These are phyloP conservation scores for Podila minutissima DNA, from an alignment of 192 early-diverging fungal species.

Conservation along the genomic window DNA sequence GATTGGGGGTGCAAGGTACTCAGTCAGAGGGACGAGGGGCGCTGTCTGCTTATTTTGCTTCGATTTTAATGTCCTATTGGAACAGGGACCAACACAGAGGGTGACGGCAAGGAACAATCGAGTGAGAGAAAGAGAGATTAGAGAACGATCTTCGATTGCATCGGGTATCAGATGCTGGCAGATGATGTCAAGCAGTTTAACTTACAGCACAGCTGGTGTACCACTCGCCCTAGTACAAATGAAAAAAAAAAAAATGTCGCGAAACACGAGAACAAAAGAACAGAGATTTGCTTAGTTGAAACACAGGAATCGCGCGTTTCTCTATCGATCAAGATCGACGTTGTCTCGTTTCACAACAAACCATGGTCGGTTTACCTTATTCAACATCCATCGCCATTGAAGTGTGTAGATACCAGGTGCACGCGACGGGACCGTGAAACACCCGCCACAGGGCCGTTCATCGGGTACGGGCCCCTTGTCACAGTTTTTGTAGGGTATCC, in stretches of 20 bases:
- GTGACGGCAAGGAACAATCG: not conserved
- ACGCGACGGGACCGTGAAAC: constrained; percentile 9
- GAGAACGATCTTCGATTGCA: not conserved
- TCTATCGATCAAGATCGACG: too few species aligned
- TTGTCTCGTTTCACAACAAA: too few species aligned
- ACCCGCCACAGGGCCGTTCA: constrained; percentile 24
- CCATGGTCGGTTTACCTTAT: not conserved
- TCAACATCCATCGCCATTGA: constrained; percentile 37
- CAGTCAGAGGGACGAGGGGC: not conserved
- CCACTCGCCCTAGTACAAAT: constrained; percentile 15
- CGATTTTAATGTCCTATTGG: constrained; percentile 22
- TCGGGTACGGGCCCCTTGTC: not conserved
- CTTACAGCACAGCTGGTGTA: constrained; percentile 44
- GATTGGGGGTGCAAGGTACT: too few species aligned
- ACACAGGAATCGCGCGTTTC: too few species aligned
- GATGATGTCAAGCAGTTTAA: not conserved
- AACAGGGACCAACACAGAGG: too few species aligned
- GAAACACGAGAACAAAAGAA: not conserved
- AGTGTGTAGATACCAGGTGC: constrained; percentile 15
- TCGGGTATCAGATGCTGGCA: not conserved
- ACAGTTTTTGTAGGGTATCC: not conserved
- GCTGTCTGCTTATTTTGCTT: not conserved
- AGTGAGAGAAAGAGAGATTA: not conserved
- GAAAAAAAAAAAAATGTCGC: not conserved
- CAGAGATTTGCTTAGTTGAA: not conserved